Base-by-base conservation (phyloP, 2,329 filamentous ascomycete species). In the Sporothrix globosa region DNA sequence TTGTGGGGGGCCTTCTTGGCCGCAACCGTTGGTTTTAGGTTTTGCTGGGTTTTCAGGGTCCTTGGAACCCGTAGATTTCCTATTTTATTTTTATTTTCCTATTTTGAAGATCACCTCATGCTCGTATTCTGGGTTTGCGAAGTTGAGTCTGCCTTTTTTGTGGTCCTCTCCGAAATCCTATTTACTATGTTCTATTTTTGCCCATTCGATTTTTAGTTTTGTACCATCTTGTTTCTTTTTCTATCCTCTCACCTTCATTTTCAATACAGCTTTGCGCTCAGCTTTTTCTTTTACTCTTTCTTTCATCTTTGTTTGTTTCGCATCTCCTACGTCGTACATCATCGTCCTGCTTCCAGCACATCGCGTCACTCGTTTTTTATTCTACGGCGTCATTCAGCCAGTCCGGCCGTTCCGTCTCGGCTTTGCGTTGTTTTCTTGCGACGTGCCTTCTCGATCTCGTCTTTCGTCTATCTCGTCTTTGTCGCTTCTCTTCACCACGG, bases 131-230 rank as follows among this genome's bases (percentile, higher is more conserved):
- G n/a, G 21, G 21, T 41, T 21, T 44, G 41, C 14, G 11, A 9
- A 13, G 41, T 5, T 17, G 34, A 65, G 61, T 48, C 61, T 48
- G 61, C 61, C 50, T 53, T 34, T 67, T 61, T 67, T 50, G n/a
- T 71, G 69, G 30, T 48, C 9, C 39, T 61, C 17, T 21, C 30
- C 13, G 7, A 34, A 11, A 27, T 34, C 41, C 17, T 60, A 17
- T 53, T 53, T 58, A 30, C 30, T 68, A 52, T 56, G 66, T n/a
- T 69, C 41, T 60, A 53, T 67, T 61, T 39, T 67, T 53, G 34
- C 63, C 27, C 27, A 27, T 34, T 58, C 4, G 5, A 27, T 50
- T n/a, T 44, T 13, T 44, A 13, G 41, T 48, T 54, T 34, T 34
- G 4, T 34, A 34, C 34, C 7, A 2, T 34, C 34, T 24, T 19